These are phyloP conservation scores for Coccomyxa subellipsoidea DNA, from an alignment of 163 green algal species.

Conservation along the genomic window DNA sequence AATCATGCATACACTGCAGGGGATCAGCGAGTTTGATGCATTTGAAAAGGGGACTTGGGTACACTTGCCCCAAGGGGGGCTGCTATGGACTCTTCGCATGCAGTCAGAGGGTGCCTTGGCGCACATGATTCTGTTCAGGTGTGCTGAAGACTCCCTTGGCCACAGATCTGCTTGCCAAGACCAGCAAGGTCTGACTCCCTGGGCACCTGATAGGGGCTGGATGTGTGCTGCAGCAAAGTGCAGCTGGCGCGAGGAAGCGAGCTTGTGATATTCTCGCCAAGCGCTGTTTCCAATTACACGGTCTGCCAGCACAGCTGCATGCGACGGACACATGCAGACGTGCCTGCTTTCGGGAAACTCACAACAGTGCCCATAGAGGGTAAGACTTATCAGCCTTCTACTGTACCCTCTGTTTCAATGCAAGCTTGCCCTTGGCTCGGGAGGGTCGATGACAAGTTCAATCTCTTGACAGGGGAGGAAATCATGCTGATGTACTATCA, in stretches of 20 bases:
- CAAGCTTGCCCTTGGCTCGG: not conserved
- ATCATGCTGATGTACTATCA: not conserved
- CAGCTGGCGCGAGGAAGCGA: not conserved
- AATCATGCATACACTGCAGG: not conserved
- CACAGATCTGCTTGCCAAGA: not conserved
- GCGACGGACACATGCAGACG: not conserved
- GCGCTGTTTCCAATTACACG: not conserved
- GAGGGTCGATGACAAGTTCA: not conserved
- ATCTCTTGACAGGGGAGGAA: not conserved
- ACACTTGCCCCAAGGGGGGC: not conserved
- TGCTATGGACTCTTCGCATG: not conserved
- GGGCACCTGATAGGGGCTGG: not conserved
- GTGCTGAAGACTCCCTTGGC: not conserved
- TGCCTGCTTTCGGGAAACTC: not conserved
- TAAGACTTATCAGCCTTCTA: not conserved
- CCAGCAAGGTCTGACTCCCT: not conserved
- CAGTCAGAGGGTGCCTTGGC: not conserved
- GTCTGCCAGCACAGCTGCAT: not conserved
- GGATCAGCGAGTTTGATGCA: not conserved
- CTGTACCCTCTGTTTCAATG: not conserved
- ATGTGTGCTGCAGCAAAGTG: not conserved
- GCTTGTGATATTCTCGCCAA: not conserved
- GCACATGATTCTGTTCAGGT: slow-evolving; percentile 1
- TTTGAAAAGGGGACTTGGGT: not conserved
- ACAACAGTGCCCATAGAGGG: not conserved